Evolutionary conservation across 371 early-diverging fungal species (phyloP), one percentile per base, ranked within the genome.

Genomic region (Apophysomyces ossiformis): DNA sequence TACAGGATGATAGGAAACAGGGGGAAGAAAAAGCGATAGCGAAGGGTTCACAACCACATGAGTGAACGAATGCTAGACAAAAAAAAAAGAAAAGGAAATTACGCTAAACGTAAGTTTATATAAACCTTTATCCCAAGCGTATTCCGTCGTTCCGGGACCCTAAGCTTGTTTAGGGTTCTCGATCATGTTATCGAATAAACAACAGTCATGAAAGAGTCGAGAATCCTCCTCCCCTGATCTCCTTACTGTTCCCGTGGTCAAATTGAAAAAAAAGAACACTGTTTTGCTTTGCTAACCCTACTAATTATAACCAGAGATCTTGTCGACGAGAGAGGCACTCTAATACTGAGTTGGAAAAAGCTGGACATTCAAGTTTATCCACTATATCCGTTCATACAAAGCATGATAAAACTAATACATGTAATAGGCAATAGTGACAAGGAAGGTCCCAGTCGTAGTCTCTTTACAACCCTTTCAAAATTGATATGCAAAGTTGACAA

Each of bases 161-260:
- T 21, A 26, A 50, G 21, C 54, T 50, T 21, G 60, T 60, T 60
- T 26, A 37, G 37, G 60, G 21, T 60, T 38, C 60, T 26, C 60
- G 60, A 63, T 63, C 63, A 63, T 39, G 63, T 63, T 63, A 63
- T 63, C 38, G 11, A 13, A 47, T 39, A 18, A 32, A 62, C 44
- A 38, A 63, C 54, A 63, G n/a, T 11, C 13, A 21, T 32, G 54
- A 18, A 54, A 46, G 54, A 63, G 54, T 63, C 63, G 54, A 47
- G 47, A 54, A 50, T 50, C 54, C 21, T n/a, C n/a, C 54, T 32
- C 54, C 58, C 68, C 69, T 69, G 65, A 69, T 69, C 69, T 64
- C 64, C 65, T 56, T 69, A 69, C 69, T 69, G 69, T 64, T 38
- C 65, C 64, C 63, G 60, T 60, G 60, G 21, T 9, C 54, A 50